These are phyloP conservation scores for Ambrosiella xylebori DNA, from an alignment of 2,329 filamentous ascomycete genomes.

Conservation along the genomic window DNA sequence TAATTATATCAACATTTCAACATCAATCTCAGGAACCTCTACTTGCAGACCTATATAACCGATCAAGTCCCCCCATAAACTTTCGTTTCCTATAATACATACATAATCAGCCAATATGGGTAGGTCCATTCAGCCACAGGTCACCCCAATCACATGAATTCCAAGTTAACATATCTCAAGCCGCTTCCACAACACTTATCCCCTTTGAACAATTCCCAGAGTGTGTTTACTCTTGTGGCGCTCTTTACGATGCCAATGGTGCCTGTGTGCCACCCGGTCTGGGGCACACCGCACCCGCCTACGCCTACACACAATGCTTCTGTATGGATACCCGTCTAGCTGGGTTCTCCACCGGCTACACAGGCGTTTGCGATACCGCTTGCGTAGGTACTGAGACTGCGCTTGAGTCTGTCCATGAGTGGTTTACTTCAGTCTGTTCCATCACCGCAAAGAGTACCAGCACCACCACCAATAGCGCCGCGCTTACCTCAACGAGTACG, in stretches of 20 bases:
- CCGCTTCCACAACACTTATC: slow-evolving; percentile 31
- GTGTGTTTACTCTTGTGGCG: slow-evolving; percentile 42
- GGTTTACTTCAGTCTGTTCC: slow-evolving; percentile 53
- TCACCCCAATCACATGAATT: background rate
- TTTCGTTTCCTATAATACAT: background rate
- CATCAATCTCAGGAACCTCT: no score
- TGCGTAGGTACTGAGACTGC: slow-evolving; percentile 30
- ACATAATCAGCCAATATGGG: slow-evolving; percentile 6
- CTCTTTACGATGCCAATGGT: slow-evolving; percentile 52
- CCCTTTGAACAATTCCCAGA: slow-evolving; percentile 41
- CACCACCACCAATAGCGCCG: slow-evolving; percentile 13
- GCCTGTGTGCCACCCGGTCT: slow-evolving; percentile 44
- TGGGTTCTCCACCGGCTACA: slow-evolving; percentile 36
- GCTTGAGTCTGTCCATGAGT: slow-evolving; percentile 42
- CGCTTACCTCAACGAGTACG: background rate
- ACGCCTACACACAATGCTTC: slow-evolving; percentile 53
- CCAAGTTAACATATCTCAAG: background rate
- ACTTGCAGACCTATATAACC: no score
- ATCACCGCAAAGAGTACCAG: slow-evolving; percentile 18
- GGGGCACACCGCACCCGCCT: slow-evolving; percentile 23
- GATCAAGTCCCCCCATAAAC: background rate
- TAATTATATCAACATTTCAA: no score
- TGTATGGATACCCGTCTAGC: slow-evolving; percentile 46
- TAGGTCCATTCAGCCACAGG: background rate
- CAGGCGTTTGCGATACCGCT: slow-evolving; percentile 43